These are phyloP conservation scores for Helianthus tuberosus DNA, from an alignment of 129 eudicot species.

Conservation along the genomic window DNA sequence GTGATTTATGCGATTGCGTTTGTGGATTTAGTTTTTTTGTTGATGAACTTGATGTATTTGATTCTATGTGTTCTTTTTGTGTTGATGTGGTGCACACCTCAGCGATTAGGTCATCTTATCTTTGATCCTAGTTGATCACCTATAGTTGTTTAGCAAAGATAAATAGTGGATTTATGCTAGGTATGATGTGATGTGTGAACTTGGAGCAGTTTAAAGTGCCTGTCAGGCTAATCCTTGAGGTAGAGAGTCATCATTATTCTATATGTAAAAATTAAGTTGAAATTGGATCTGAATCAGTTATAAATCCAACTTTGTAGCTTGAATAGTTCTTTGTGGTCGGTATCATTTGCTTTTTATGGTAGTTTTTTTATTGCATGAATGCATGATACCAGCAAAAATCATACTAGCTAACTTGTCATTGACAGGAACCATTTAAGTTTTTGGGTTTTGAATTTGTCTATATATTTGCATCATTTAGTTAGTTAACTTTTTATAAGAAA, in stretches of 20 bases:
- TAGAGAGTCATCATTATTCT: not conserved
- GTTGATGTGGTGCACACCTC: constrained; percentile 11
- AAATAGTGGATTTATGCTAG: not conserved
- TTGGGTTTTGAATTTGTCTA: not conserved
- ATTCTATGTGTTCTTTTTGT: constrained; percentile 17
- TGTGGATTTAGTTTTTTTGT: constrained; percentile 2
- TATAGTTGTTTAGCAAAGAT: constrained; percentile 2
- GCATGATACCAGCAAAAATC: not conserved
- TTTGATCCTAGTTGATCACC: not conserved
- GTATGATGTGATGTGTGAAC: constrained; percentile 3
- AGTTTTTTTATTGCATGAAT: constrained; percentile 1
- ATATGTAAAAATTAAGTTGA: not conserved
- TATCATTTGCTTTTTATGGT: constrained; percentile 8
- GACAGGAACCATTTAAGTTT: constrained; percentile 1
- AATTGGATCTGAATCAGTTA: constrained; percentile 1
- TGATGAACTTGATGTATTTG: constrained; percentile 24
- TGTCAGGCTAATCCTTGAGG: not conserved
- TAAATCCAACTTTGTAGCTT: constrained; percentile 14
- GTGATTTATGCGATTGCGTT: constrained; percentile 6
- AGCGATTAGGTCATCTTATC: not conserved
- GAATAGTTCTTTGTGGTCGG: not conserved
- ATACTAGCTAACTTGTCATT: constrained; percentile 17
- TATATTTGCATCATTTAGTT: not conserved
- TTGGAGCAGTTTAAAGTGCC: not conserved
- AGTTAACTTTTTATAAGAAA: not conserved